These are phyloP conservation scores for Aspergillus avenaceus DNA, from an alignment of 495 filamentous ascomycete species.

Conservation along the genomic window DNA sequence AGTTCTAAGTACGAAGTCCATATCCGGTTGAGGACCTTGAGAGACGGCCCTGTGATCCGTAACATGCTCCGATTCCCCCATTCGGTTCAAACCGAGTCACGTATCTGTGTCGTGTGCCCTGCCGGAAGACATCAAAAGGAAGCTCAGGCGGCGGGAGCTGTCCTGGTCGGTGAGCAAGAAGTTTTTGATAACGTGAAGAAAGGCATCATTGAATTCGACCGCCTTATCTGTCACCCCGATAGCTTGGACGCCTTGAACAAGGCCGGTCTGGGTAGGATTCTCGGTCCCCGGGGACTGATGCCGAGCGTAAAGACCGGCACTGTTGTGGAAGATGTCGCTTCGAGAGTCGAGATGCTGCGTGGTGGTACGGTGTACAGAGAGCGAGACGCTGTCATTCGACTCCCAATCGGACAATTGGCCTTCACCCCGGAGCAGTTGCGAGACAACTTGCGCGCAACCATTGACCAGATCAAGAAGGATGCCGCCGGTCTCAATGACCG, in stretches of 20 bases:
- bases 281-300: constrained; percentile 90
- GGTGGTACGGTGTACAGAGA: constrained; percentile 87
- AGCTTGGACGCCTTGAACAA: constrained; percentile 70
- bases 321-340: constrained; percentile 71
- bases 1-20: constrained; percentile 82
- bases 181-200: constrained; percentile 76
- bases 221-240: constrained; percentile 80
- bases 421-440: constrained; percentile 85
- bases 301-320: constrained; percentile 83
- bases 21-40: constrained; percentile 70
- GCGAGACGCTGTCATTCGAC: constrained; percentile 73
- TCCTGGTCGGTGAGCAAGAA: constrained; percentile 76
- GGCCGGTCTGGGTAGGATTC: constrained; percentile 69
- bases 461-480: constrained; percentile 74
- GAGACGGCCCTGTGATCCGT: constrained; percentile 80
- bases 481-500: constrained; percentile 63
- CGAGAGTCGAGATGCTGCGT: constrained; percentile 68
- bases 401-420: constrained; percentile 85
- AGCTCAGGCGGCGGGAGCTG: constrained; percentile 70
- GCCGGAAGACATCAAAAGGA: constrained; percentile 64
- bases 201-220: constrained; percentile 78
- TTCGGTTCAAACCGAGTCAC: constrained; percentile 77
- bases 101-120: constrained; percentile 84
- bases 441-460: constrained; percentile 76
- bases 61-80: constrained; percentile 86